These are phyloP conservation scores for Tuctoria greenei DNA, from an alignment of 176 grass and related monocot genomes.

Conservation along the genomic window DNA sequence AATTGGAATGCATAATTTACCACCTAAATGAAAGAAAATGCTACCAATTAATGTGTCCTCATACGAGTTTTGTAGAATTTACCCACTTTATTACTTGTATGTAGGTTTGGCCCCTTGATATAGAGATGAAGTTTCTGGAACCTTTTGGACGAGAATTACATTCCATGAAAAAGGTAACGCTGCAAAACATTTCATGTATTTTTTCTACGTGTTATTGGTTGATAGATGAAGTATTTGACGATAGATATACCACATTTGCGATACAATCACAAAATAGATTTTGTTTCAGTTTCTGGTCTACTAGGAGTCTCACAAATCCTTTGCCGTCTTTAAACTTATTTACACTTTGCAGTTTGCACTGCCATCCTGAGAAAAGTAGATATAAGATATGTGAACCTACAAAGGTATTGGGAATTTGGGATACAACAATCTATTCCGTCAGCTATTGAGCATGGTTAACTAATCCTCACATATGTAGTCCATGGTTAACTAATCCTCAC, in stretches of 20 bases:
- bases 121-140: slow-evolving; percentile 82
- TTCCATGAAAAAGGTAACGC: slow-evolving; percentile 74
- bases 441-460: too few species aligned
- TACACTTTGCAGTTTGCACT: too few species aligned
- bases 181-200: background rate
- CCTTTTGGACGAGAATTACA: slow-evolving; percentile 66
- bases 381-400: too few species aligned
- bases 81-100: slow-evolving; percentile 26
- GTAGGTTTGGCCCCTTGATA: slow-evolving; percentile 88
- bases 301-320: too few species aligned
- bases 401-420: too few species aligned
- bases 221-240: background rate
- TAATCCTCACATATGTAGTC: too few species aligned
- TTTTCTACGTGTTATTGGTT: slow-evolving; percentile 16
- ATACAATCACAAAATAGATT: too few species aligned
- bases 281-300: too few species aligned
- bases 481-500: too few species aligned
- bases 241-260: background rate
- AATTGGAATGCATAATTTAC: background rate
- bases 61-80: slow-evolving; percentile 2
- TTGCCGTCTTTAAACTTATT: too few species aligned
- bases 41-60: slow-evolving; percentile 1
- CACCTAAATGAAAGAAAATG: background rate
- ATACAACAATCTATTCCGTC: too few species aligned
- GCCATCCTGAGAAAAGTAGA: too few species aligned